Evolutionary conservation across 257 asterid species (phyloP).

Genomic region (Ilex asprella): DNA sequence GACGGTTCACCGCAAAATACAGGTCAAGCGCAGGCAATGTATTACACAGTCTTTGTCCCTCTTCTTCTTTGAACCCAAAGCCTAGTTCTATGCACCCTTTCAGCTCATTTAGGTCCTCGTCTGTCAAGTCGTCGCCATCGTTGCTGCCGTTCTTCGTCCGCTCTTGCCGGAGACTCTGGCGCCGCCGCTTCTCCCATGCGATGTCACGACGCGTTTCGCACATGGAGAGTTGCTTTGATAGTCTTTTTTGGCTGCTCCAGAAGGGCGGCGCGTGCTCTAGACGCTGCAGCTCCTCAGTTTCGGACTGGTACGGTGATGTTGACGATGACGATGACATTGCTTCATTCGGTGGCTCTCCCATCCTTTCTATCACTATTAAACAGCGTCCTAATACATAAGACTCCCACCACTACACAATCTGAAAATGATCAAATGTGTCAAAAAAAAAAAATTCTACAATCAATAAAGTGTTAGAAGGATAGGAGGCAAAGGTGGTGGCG

Average conservation of each 20-base stretch:
- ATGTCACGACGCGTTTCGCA: conserved; percentile 61
- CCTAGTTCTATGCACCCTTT: conserved; percentile 85
- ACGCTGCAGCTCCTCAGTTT: conserved; percentile 55
- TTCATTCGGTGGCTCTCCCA: conserved; percentile 19
- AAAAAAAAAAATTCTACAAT: too few relatives aligned
- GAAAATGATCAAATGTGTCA: too few relatives aligned
- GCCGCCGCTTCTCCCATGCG: conserved; percentile 77
- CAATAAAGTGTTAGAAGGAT: not conserved
- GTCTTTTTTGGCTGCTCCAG: conserved; percentile 42
- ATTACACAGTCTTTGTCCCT: conserved; percentile 52
- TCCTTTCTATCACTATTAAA: not conserved
- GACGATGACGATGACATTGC: not conserved
- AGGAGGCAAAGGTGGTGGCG: not conserved
- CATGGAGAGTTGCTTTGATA: conserved; percentile 75
- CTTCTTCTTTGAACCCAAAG: conserved; percentile 73
- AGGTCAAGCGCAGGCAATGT: conserved; percentile 84
- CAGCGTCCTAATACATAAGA: too few relatives aligned
- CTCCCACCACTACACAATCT: too few relatives aligned
- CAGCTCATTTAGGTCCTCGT: conserved; percentile 72
- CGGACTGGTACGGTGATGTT: conserved; percentile 27
- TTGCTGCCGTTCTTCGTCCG: conserved; percentile 28
- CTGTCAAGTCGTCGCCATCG: conserved; percentile 36
- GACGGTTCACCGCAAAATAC: conserved; percentile 70
- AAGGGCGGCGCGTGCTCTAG: conserved; percentile 70
- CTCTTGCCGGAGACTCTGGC: conserved; percentile 47